A percentile compares a stretch with the other conserved stretches of the same genome.
Evolutionary conservation across 2,329 filamentous ascomycete species (phyloP).

Genomic region (Stemphylium vesicarium): DNA sequence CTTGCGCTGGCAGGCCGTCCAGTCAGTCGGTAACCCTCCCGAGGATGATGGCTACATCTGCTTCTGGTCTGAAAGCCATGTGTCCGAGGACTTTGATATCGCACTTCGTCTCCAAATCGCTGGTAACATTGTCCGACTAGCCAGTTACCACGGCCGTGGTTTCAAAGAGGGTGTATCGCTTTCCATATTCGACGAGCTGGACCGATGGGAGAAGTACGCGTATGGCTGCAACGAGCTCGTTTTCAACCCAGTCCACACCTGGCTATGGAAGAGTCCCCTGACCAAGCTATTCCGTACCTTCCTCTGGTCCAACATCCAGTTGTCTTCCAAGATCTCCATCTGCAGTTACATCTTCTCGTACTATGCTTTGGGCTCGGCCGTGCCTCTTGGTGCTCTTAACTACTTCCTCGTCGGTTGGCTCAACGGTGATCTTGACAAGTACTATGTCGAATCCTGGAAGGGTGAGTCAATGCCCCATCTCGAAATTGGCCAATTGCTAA

Average conservation of each 20-base stretch:
- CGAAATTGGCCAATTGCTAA: background rate
- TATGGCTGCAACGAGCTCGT: constrained; percentile 73
- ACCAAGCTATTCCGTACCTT: constrained; percentile 68
- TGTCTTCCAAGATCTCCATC: constrained; percentile 72
- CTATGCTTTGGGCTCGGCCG: constrained; percentile 70
- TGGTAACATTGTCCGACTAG: constrained; percentile 71
- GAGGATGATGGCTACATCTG: constrained; percentile 63
- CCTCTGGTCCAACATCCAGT: constrained; percentile 64
- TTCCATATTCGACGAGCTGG: constrained; percentile 74
- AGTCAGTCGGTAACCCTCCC: constrained; percentile 57
- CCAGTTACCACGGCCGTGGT: constrained; percentile 69
- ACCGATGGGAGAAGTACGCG: constrained; percentile 72
- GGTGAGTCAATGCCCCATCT: constrained; percentile 29
- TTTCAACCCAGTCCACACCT: constrained; percentile 70
- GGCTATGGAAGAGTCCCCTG: constrained; percentile 67
- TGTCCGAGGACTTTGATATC: constrained; percentile 79
- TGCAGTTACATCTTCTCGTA: constrained; percentile 73
- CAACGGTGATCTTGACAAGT: constrained; percentile 76
- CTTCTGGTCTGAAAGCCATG: constrained; percentile 77
- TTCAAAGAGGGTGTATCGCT: constrained; percentile 76
- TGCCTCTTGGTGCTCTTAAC: constrained; percentile 69
- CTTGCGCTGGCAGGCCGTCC: constrained; percentile 70
- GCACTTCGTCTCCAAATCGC: constrained; percentile 71
- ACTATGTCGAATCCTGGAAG: constrained; percentile 76
- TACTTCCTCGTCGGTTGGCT: constrained; percentile 75